Percentiles rank a stretch among this genome's conserved stretches.
These are phyloP conservation scores for Scenedesmus sp. DNA, from an alignment of 163 green algal genomes.

Conservation along the genomic window DNA sequence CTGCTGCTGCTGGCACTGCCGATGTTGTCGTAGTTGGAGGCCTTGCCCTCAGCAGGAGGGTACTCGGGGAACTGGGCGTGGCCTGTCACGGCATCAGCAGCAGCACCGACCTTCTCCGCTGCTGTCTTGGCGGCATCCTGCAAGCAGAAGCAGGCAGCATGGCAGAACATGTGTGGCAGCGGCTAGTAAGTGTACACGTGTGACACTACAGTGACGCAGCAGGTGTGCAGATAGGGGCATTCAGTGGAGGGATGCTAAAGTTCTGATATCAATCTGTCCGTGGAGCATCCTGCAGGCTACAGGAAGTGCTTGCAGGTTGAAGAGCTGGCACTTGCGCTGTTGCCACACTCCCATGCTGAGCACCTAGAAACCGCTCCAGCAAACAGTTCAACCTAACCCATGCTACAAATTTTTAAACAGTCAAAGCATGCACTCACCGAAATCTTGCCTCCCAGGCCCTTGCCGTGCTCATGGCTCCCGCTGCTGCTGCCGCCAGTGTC, in stretches of 20 bases:
- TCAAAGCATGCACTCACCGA: background rate
- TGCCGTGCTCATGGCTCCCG: background rate
- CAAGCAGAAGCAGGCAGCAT: conserved; percentile 5
- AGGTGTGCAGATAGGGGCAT: too few species aligned
- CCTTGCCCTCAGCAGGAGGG: conserved; percentile 6
- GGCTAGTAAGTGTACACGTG: too few species aligned
- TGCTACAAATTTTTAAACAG: background rate
- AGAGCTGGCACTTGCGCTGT: too few species aligned
- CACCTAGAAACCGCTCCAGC: too few species aligned
- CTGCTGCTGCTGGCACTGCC: background rate
- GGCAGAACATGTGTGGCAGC: background rate
- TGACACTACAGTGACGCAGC: too few species aligned
- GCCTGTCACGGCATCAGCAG: background rate
- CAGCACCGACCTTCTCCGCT: conserved; percentile 10
- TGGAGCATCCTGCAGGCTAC: too few species aligned
- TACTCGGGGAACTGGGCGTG: background rate
- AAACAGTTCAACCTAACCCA: too few species aligned
- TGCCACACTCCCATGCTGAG: too few species aligned
- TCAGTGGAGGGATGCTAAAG: too few species aligned
- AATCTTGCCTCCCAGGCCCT: background rate
- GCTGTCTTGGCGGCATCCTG: conserved; percentile 14
- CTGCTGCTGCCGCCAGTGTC: background rate
- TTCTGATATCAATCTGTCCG: too few species aligned
- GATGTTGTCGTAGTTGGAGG: background rate
- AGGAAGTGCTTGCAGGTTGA: too few species aligned